Base-by-base conservation (phyloP, 2,329 filamentous ascomycete species). In the Exophiala dermatitidis region DNA sequence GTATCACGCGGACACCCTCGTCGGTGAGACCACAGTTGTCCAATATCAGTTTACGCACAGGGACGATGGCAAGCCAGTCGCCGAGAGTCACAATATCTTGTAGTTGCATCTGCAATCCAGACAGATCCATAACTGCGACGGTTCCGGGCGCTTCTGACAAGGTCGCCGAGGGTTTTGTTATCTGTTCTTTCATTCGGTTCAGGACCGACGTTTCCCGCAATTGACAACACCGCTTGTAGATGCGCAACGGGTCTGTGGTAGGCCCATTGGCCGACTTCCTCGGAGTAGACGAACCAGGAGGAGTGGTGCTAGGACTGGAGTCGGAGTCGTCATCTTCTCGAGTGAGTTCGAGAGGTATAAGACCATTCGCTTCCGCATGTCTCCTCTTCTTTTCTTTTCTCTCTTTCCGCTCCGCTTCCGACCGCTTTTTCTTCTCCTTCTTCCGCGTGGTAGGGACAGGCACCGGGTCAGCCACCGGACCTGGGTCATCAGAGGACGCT, bases 391-490 rank as follows among this genome's bases (percentile, higher is more conserved):
- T 88, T 70, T 96, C 90, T 68, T 94, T 95, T 50, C 90, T 82
- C 56, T 93, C 88, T 67, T 94, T 95, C 40, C 90, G 79, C 69
- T 96, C 91, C 55, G 91, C 90, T 67, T 96, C 91, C 38, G 88
- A 95, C 60, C 86, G 84, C 74, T 95, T 95, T 72, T 96, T 96
- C 76, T 95, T 96, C 66, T 96, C 90, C 69, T 89, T 93, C 71
- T 94, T 96, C 63, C 84, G 84, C 5, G 76, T 82, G 0, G 71
- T 74, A 32, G 71, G 72, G 70, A 79, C 66, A 43, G 70, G 70
- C 10, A 31, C 53, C 47, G 69, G 65, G 6, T 66, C 66, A 19
- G 52, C 40, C 0, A 31, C 28, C 34, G 46, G 45, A 3, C 45
- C 12, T 19, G 31, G 46, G 9, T 54, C 52, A 2, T 48, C 41